phyloP scores from a whole-genome alignment of 805 yeast species.

The Cyberlindnera amylophila region DNA sequence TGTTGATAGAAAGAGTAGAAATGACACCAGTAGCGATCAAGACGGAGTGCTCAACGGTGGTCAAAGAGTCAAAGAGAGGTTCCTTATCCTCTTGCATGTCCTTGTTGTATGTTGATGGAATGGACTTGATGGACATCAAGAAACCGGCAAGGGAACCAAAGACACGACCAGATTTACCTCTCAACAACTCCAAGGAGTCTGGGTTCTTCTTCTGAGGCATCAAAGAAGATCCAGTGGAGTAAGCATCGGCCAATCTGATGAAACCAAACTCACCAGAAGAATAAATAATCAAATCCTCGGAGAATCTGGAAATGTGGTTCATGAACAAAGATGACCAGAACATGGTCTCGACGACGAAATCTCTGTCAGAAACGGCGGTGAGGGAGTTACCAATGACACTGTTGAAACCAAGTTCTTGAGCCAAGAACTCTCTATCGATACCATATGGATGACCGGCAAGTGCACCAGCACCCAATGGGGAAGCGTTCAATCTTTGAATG shows the following conservation, averaged over 20 bases:
- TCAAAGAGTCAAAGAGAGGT: constrained; percentile 88
- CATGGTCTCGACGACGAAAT: constrained; percentile 90
- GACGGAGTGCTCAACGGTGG: constrained; percentile 90
- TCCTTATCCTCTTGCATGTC: constrained; percentile 99
- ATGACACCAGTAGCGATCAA: constrained; percentile 95
- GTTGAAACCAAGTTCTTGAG: constrained; percentile 71
- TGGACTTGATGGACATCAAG: constrained; percentile 93
- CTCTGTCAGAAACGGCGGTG: constrained; percentile 97
- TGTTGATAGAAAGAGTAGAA: constrained; percentile 74
- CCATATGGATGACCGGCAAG: constrained; percentile 99
- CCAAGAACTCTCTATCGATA: constrained; percentile 90
- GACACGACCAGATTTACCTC: constrained; percentile 97
- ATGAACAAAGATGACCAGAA: constrained; percentile 94
- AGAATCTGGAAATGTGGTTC: constrained; percentile 92
- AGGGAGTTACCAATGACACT: constrained; percentile 93
- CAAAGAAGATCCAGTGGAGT: constrained; percentile 95
- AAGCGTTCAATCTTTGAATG: constrained; percentile 74
- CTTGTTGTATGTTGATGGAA: constrained; percentile 96
- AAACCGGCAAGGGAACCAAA: constrained; percentile 95
- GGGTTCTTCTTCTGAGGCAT: constrained; percentile 99
- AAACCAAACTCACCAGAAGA: constrained; percentile 98
- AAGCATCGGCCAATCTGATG: constrained; percentile 90
- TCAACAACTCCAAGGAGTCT: constrained; percentile 87
- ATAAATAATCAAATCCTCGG: constrained; percentile 92
- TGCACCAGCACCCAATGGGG: constrained; percentile 97